Percentiles rank a stretch among this genome's conserved stretches.
These are phyloP conservation scores for Somion occarium DNA, from an alignment of 1,284 basidiomycete species.

Conservation along the genomic window DNA sequence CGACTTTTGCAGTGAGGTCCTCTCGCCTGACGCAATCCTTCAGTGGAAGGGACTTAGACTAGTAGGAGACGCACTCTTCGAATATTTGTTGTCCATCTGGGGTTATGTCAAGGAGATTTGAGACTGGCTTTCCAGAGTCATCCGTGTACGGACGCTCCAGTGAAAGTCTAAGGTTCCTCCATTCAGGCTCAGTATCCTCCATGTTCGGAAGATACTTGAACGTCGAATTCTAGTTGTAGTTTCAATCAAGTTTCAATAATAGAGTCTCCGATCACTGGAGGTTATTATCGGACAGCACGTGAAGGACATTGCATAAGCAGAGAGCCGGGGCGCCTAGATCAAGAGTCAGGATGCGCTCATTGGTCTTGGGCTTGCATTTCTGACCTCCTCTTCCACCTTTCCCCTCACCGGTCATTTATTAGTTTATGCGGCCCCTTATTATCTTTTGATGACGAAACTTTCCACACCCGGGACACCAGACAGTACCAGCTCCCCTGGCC, in stretches of 20 bases:
- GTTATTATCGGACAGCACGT: background rate
- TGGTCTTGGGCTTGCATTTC: background rate
- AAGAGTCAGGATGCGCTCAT: slow-evolving; percentile 1
- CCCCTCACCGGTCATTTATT: background rate
- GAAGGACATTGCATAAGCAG: background rate
- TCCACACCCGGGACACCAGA: slow-evolving; percentile 13
- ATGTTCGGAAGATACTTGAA: too few relatives aligned
- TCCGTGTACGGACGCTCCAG: slow-evolving; percentile 77
- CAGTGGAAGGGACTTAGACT: background rate
- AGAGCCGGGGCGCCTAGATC: background rate
- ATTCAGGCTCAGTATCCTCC: slow-evolving; percentile 34
- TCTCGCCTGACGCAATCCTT: slow-evolving; percentile 37
- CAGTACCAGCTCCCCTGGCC: slow-evolving; percentile 17
- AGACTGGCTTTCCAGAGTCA: slow-evolving; percentile 58
- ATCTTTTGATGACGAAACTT: slow-evolving; percentile 23
- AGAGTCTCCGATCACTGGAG: background rate
- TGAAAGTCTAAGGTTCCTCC: slow-evolving; percentile 59
- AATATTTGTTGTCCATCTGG: slow-evolving; percentile 63
- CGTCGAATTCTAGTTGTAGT: background rate
- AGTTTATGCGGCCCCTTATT: background rate
- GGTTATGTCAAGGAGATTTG: slow-evolving; percentile 62
- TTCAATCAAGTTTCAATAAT: background rate
- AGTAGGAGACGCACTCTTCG: slow-evolving; percentile 49
- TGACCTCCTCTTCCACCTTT: background rate
- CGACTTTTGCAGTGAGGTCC: slow-evolving; percentile 47